Conservation (phyloP, 345 rosid genomes). For the Murraya koenigii region DNA sequence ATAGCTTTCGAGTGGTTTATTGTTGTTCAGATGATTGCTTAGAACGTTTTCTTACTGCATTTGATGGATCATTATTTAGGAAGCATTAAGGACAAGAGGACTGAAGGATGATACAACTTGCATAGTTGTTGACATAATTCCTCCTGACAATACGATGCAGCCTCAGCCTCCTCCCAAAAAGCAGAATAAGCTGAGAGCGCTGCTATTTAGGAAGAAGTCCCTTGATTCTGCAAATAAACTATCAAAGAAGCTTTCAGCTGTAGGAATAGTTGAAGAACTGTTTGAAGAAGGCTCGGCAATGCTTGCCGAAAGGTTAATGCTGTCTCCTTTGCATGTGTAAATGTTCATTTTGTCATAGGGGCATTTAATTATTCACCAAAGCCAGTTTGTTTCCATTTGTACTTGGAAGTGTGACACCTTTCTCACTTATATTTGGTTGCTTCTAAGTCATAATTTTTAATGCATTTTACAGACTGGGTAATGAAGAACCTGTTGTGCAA, state of each 20-base stretch:
- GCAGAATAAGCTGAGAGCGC: slow-evolving; percentile 53
- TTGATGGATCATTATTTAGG: slow-evolving; percentile 38
- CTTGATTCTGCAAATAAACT: slow-evolving; percentile 46
- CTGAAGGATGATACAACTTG: slow-evolving; percentile 93
- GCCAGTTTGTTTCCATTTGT: not conserved
- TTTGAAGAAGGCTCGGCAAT: slow-evolving; percentile 97
- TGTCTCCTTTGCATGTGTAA: not conserved
- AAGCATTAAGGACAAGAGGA: slow-evolving; percentile 76
- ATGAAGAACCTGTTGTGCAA: slow-evolving; percentile 35
- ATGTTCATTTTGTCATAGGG: not conserved
- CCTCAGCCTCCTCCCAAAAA: slow-evolving; percentile 50
- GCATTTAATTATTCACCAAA: not conserved
- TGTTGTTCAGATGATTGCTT: not conserved
- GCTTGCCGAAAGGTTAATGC: slow-evolving; percentile 78
- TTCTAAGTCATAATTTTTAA: not conserved
- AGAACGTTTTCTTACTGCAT: not conserved
- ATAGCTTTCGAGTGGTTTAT: not conserved
- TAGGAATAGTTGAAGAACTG: slow-evolving; percentile 81
- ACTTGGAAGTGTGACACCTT: not conserved
- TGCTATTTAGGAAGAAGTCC: slow-evolving; percentile 58
- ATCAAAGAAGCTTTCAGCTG: slow-evolving; percentile 65
- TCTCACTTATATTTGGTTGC: not conserved
- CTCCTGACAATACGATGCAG: slow-evolving; percentile 53
- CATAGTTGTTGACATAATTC: slow-evolving; percentile 83
- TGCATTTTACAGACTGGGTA: slow-evolving; percentile 55